A percentile compares a stretch with the other conserved stretches of the same genome.
Conservation (phyloP, 2,329 filamentous ascomycete genomes). For the Emmonsia crescens region DNA sequence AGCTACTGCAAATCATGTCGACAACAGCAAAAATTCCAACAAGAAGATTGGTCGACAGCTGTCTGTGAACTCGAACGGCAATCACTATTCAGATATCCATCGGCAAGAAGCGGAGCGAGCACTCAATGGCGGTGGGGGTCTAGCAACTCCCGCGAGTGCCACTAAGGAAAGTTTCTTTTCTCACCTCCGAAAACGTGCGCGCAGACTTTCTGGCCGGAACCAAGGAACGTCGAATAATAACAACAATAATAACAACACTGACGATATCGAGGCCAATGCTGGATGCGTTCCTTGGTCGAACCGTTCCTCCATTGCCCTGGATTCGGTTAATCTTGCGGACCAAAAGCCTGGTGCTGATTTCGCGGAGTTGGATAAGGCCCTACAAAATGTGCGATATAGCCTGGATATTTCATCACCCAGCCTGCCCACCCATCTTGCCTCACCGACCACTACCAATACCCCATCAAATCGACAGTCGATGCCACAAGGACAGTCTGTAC, state of each 20-base stretch:
- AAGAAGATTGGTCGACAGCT: conserved; percentile 95
- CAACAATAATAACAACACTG: conserved; percentile 46
- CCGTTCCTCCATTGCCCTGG: conserved; percentile 71
- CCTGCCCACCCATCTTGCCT: conserved; percentile 26
- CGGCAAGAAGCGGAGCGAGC: conserved; percentile 85
- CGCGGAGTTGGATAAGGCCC: conserved; percentile 49
- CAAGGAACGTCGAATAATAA: conserved; percentile 59
- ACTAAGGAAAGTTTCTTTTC: conserved; percentile 93
- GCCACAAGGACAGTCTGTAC: conserved; percentile 19
- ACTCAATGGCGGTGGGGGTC: conserved; percentile 66
- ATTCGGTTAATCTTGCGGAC: conserved; percentile 43
- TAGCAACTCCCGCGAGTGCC: conserved; percentile 62
- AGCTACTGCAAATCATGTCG: conserved; percentile 17
- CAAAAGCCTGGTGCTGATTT: conserved; percentile 40
- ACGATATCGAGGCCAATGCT: conserved; percentile 86
- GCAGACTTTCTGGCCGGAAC: conserved; percentile 83
- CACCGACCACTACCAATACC: conserved; percentile 19
- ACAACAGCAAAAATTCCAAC: conserved; percentile 49
- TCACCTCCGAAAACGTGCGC: conserved; percentile 83
- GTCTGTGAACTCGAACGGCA: conserved; percentile 81
- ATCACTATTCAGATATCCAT: conserved; percentile 84
- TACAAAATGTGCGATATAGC: conserved; percentile 50
- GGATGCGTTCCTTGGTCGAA: conserved; percentile 86
- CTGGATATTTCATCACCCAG: conserved; percentile 38
- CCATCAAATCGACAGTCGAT: conserved; percentile 30